Conservation (phyloP, 495 filamentous ascomycete species). For the Daldinia decipiens region DNA sequence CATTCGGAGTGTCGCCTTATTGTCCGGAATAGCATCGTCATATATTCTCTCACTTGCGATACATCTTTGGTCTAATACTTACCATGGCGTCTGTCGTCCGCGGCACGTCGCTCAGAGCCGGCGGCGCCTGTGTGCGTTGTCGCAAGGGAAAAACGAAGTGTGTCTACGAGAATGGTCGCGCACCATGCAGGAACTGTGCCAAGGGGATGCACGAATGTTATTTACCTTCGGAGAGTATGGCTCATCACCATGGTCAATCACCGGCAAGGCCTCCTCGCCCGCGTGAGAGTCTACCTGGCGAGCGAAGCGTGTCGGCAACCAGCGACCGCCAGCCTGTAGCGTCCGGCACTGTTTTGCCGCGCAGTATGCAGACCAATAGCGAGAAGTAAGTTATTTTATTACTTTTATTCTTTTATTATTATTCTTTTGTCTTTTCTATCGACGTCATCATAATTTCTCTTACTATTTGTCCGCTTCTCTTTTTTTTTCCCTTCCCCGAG, state of each 20-base stretch:
- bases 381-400: slow-evolving; percentile 57
- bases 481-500: slow-evolving; percentile 5
- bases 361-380: slow-evolving; percentile 53
- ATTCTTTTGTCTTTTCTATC: slow-evolving; percentile 4
- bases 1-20: slow-evolving; percentile 37
- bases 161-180: slow-evolving; percentile 62
- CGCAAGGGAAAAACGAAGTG: slow-evolving; percentile 66
- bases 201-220: slow-evolving; percentile 66
- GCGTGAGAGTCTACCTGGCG: slow-evolving; percentile 58
- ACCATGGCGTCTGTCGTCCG: slow-evolving; percentile 58
- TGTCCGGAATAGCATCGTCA: slow-evolving; percentile 28
- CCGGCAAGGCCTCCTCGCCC: slow-evolving; percentile 50
- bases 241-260: slow-evolving; percentile 58
- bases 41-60: slow-evolving; percentile 3
- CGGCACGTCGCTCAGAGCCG: slow-evolving; percentile 62
- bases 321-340: slow-evolving; percentile 57
- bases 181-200: slow-evolving; percentile 64
- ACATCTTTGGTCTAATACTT: slow-evolving; percentile 18
- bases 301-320: slow-evolving; percentile 55
- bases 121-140: slow-evolving; percentile 64
- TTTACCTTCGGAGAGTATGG: slow-evolving; percentile 61
- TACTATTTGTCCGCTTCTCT: slow-evolving; percentile 3
- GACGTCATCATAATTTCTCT: slow-evolving; percentile 8
- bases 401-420: neutral
- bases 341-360: slow-evolving; percentile 53